Evolutionary conservation across 2,329 filamentous ascomycete species (phyloP), one percentile per base, ranked within the genome.

Genomic region (Septoria linicola): DNA sequence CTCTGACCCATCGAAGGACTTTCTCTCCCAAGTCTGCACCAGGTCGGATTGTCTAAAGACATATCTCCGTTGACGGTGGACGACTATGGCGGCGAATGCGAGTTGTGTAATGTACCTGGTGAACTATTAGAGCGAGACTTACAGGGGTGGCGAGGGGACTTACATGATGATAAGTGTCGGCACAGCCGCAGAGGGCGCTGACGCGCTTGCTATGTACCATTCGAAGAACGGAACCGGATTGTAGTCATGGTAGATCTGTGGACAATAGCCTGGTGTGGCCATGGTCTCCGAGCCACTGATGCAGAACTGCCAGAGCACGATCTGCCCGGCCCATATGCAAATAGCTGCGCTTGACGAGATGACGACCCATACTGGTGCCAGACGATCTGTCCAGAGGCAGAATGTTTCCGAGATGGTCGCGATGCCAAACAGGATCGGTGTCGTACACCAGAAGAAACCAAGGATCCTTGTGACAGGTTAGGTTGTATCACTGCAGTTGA

Each of bases 361-460:
- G 17, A 58, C 13, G 8, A 45, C 31, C 49, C 52, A 47, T 10
- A 36, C 10, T 8, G 55, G 55, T 8, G 35, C 27, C 8, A 58
- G 49, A 4, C 52, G 43, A 31, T 56, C 48, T 3, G 50, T 52
- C 42, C 42, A 56, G 3, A 54, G 44, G 27, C 42, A 31, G 23
- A 51, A 49, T 2, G 40, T 42, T 25, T 58, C 55, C 16, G 45
- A 44, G 8, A 44, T 32, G 3, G 53, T 41, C 10, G 44, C 23
- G 19, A 49, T 17, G 47, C 43, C 19, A 19, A 51, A 35, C n/a
- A 56, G 23, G 17, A 56, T 41, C 3, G 53, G 55, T 8, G 54
- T 37, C 2, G 42, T 50, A 45, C 55, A 58, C 55, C 51, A 55
- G 41, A 54, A 58, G 39, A 55, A 51, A 3, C 51, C 45, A 11